Conservation (phyloP, 225 moss, liverwort and hornwort species). For the Marchantia paleacea region DNA sequence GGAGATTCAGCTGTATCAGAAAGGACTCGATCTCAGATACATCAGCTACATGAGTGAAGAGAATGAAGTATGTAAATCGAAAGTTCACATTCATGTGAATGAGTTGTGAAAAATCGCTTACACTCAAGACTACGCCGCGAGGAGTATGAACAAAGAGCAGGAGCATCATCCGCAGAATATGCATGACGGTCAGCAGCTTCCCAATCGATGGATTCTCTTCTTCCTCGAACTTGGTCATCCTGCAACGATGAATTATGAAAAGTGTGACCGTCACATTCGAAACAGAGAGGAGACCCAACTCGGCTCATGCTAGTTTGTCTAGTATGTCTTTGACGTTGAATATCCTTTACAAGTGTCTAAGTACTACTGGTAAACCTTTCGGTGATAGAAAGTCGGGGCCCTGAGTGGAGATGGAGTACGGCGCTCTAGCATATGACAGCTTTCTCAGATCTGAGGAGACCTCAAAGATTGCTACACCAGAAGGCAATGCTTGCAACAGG, state of each 20-base stretch:
- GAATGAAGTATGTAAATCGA: neutral
- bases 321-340: neutral
- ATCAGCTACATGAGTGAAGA: neutral
- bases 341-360: neutral
- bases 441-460: neutral
- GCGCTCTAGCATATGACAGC: neutral
- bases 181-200: conserved; percentile 7
- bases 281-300: neutral
- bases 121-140: conserved; percentile 38
- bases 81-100: neutral
- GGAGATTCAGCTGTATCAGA: conserved; percentile 34
- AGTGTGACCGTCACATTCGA: neutral
- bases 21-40: neutral
- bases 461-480: neutral
- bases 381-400: neutral
- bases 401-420: neutral
- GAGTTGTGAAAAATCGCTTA: conserved; percentile 6
- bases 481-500: neutral
- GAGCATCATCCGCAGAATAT: neutral
- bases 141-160: conserved; percentile 18
- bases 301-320: neutral
- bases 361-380: neutral
- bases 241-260: neutral
- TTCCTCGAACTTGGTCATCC: conserved; percentile 13
- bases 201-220: conserved; percentile 12